Evolutionary conservation across 805 yeast genomes (phyloP).

Genomic region (Vanderwaltozyma verrucispora): DNA sequence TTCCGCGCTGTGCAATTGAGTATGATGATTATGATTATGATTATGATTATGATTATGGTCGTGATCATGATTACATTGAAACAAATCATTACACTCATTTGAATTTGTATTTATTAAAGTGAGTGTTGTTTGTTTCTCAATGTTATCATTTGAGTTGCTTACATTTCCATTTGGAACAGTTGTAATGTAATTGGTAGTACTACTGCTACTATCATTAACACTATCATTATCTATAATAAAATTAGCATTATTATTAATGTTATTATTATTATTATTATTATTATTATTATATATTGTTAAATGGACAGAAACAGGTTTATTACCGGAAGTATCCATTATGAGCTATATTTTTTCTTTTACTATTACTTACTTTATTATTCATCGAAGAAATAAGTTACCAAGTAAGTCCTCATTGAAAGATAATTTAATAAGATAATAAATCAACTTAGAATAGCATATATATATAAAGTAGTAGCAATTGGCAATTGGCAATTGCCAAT

Average conservation of each 20-base stretch:
- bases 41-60: not conserved
- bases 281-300: not conserved
- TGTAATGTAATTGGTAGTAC: no score
- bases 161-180: no score
- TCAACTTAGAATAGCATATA: no score
- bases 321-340: not conserved
- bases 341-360: constrained; percentile 1
- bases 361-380: not conserved
- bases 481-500: no score
- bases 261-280: not conserved
- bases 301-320: not conserved
- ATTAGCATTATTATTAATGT: not conserved
- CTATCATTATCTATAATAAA: not conserved
- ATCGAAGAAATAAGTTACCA: no score
- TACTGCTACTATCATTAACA: no score
- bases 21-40: no score
- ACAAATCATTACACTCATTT: not conserved
- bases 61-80: not conserved
- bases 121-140: not conserved
- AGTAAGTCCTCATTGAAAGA: no score
- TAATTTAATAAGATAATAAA: no score
- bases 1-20: no score
- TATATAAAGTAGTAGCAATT: no score
- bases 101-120: not conserved
- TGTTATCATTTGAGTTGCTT: not conserved